Evolutionary conservation across 2,329 filamentous ascomycete genomes (phyloP), one percentile per base, ranked within the genome.

Genomic region (Coleophoma crateriformis): DNA sequence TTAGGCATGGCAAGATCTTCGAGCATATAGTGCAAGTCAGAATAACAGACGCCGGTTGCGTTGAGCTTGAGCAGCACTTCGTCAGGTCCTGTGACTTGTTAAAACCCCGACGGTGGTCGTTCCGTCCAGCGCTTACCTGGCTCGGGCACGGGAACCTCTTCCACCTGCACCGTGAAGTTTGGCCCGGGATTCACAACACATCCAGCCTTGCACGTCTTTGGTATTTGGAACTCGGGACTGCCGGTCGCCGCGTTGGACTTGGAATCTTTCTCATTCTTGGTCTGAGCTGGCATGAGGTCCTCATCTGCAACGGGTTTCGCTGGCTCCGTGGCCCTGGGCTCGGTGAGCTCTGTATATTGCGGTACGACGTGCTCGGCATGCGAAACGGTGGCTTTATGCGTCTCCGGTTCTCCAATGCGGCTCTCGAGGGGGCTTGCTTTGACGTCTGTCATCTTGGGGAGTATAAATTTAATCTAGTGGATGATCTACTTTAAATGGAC

Each of bases 51-150:
- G 0, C 79, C 79, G 1, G 78, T 83, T 22, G 70, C 71, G 50
- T 81, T 82, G 47, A 83, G 68, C 47, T 72, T 75, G 58, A 83
- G 69, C 10, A 83, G 68, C 19, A 82, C 64, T 51, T 83, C 78
- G 45, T 79, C 69, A 0, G 52, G 57, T 6, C 47, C 57, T 52
- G 46, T n/a, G 15, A n/a, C 12, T 6, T n/a, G 19, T 32, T 3
- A 40, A 37, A 19, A 35, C 2, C 19, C 10, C 33, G 27, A 42
- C 33, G 17, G 22, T 12, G 35, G 35, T n/a, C 3, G 35, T 8
- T n/a, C 8, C 13, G 11, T n/a, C 5, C 1, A 38, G 12, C 12
- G 13, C 15, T 8, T n/a, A 38, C 35, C 71, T 48, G 73, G 71
- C 46, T 73, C 68, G 4, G 75, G 75, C 0, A 78, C 72, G 15